Conservation (phyloP, 768 basidiomycete genomes). For the Pleurotus tuoliensis region DNA sequence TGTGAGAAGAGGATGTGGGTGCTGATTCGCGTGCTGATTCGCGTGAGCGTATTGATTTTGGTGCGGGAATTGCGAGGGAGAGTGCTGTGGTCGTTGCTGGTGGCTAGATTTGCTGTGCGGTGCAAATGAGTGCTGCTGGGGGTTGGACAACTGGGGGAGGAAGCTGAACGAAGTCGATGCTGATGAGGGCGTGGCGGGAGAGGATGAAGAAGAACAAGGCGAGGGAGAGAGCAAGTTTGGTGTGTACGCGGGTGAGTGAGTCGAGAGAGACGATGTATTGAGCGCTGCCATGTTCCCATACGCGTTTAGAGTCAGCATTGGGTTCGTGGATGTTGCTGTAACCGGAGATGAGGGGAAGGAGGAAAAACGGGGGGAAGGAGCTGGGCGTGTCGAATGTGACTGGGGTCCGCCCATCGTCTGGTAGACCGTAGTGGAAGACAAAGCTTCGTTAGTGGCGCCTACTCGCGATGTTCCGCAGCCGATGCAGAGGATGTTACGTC, state of each 20-base stretch:
- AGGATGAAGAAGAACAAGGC: constrained; percentile 11
- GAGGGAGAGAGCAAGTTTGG: constrained; percentile 24
- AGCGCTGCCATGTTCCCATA: no score
- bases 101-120: no score
- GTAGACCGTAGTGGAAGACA: constrained; percentile 21
- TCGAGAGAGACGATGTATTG: no score
- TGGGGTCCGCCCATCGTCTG: constrained; percentile 14
- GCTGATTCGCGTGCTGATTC: no score
- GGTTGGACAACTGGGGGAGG: no score
- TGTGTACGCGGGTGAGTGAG: background rate
- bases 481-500: constrained; percentile 75
- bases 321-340: constrained; percentile 11
- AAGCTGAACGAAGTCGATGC: constrained; percentile 22
- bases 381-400: constrained; percentile 16
- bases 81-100: no score
- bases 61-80: no score
- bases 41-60: no score
- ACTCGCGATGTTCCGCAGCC: constrained; percentile 68
- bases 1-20: constrained; percentile 68
- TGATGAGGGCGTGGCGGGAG: constrained; percentile 26
- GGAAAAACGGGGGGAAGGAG: constrained; percentile 29
- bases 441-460: constrained; percentile 21
- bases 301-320: constrained; percentile 4
- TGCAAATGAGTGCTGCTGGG: no score
- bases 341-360: constrained; percentile 15